These are phyloP conservation scores for Cantharellus cinnabarinus DNA, from an alignment of 768 basidiomycete species.

Conservation along the genomic window DNA sequence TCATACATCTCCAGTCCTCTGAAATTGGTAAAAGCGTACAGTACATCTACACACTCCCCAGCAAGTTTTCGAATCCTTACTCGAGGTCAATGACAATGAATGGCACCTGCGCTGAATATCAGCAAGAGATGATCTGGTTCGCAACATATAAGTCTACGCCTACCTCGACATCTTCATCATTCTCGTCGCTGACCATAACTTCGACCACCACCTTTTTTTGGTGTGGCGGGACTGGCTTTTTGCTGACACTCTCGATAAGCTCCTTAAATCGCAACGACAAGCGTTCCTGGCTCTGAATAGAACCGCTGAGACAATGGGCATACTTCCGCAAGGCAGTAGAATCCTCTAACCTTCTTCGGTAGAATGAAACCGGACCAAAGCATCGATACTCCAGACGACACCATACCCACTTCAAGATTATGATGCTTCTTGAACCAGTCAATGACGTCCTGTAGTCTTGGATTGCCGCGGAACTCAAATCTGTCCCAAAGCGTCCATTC, in stretches of 20 bases:
- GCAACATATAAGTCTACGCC: constrained; percentile 9
- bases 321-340: neutral
- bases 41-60: too few relatives aligned
- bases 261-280: constrained; percentile 77
- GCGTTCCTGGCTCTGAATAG: constrained; percentile 61
- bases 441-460: constrained; percentile 69
- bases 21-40: too few relatives aligned
- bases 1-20: too few relatives aligned
- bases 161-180: constrained; percentile 90
- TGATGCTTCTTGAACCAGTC: constrained; percentile 69
- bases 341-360: constrained; percentile 62
- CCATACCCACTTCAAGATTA: constrained; percentile 80
- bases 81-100: constrained; percentile 43
- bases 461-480: constrained; percentile 78
- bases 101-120: constrained; percentile 34
- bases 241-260: constrained; percentile 83
- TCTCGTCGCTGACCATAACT: constrained; percentile 83
- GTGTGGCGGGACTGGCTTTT: constrained; percentile 75
- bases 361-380: constrained; percentile 88
- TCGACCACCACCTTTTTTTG: constrained; percentile 76
- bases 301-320: neutral
- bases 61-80: neutral
- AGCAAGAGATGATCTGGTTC: neutral
- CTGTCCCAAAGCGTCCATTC: constrained; percentile 99
- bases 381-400: constrained; percentile 95